Conservation (phyloP, 179 eudicot genomes). For the Spergularia azorica region DNA sequence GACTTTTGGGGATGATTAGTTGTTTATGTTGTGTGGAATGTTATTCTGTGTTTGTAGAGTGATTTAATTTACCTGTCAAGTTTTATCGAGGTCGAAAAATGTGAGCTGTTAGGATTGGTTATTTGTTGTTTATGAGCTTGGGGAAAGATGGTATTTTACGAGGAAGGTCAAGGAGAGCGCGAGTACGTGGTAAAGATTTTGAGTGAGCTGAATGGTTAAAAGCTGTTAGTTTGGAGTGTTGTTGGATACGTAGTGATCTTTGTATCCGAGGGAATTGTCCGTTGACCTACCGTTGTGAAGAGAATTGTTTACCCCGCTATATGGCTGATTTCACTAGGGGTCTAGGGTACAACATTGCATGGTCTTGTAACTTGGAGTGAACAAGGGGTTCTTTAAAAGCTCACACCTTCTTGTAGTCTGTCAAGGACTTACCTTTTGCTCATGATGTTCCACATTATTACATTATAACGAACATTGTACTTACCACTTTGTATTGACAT, state of each 20-base stretch:
- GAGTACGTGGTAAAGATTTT: not conserved
- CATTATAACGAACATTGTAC: not conserved
- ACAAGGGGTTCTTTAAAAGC: not conserved
- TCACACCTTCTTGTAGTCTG: not conserved
- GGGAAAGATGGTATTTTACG: not conserved
- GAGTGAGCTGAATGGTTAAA: constrained; percentile 9
- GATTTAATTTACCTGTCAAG: not conserved
- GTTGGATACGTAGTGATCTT: not conserved
- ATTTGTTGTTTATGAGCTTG: not conserved
- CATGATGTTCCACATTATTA: not conserved
- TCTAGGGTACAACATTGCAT: not conserved
- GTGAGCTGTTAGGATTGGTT: not conserved
- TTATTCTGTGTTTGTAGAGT: not conserved
- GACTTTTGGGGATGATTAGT: not conserved
- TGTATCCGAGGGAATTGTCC: not conserved
- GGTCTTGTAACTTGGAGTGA: not conserved
- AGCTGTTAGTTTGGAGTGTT: not conserved
- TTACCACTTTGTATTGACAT: not conserved
- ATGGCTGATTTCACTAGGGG: not conserved
- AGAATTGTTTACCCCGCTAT: not conserved
- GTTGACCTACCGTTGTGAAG: not conserved
- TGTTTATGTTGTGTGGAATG: not conserved
- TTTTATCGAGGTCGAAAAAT: not conserved
- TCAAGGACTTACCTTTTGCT: not conserved
- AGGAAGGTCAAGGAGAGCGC: not conserved